Evolutionary conservation across 2,329 filamentous ascomycete species (phyloP).

Genomic region (Phyllosticta citribraziliensis): DNA sequence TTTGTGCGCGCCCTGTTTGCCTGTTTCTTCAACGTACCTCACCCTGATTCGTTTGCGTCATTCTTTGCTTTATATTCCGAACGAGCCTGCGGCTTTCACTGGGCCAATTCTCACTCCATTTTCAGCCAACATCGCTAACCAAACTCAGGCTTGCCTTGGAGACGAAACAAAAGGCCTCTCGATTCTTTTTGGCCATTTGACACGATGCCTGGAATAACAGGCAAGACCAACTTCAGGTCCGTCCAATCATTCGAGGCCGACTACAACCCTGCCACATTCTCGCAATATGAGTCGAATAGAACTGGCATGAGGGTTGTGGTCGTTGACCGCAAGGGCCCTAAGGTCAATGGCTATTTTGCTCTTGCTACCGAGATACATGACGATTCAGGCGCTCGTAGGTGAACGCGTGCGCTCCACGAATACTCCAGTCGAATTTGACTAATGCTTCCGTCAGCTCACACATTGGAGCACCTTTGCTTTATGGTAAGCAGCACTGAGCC

Average conservation of each 20-base stretch:
- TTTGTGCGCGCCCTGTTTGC: background rate
- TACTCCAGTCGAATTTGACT: constrained; percentile 8
- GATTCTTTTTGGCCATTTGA: background rate
- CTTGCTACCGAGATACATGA: constrained; percentile 96
- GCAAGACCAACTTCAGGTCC: constrained; percentile 59
- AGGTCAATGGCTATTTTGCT: constrained; percentile 88
- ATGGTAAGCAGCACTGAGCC: constrained; percentile 24
- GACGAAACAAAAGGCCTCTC: background rate
- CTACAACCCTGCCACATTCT: constrained; percentile 80
- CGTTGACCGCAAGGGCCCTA: constrained; percentile 87
- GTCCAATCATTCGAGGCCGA: constrained; percentile 80
- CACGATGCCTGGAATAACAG: constrained; percentile 17
- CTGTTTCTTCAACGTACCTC: background rate
- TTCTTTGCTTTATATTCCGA: background rate
- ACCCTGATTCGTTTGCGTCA: too few relatives aligned
- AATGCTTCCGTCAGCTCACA: constrained; percentile 32
- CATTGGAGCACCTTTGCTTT: constrained; percentile 43
- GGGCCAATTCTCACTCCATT: background rate
- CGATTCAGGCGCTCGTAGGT: constrained; percentile 71
- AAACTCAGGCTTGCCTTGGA: background rate
- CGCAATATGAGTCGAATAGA: constrained; percentile 89
- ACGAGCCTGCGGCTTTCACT: background rate
- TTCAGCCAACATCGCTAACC: background rate
- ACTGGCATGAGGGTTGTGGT: constrained; percentile 94
- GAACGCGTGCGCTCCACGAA: constrained; percentile 1